Conservation (phyloP, 805 yeast genomes). For the Wickerhamiella azyma region DNA sequence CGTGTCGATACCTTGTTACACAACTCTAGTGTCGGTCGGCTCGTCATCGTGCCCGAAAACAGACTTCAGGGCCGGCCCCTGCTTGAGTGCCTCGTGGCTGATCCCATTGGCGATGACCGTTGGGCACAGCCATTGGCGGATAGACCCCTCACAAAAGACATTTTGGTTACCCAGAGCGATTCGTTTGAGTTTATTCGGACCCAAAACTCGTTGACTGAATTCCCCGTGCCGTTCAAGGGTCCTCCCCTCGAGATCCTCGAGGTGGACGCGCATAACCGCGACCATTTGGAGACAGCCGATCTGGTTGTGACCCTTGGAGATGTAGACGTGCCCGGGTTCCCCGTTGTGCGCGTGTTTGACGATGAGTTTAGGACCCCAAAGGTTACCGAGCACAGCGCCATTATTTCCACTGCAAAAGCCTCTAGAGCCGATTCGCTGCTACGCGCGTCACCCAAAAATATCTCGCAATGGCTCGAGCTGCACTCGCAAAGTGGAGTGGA, state of each 20-base stretch:
- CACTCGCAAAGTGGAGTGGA: constrained; percentile 18
- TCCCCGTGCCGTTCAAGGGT: constrained; percentile 18
- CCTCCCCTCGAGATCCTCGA: constrained; percentile 23
- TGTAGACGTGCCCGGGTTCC: background rate
- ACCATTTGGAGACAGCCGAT: constrained; percentile 13
- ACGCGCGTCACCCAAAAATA: constrained; percentile 20
- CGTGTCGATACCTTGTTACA: constrained; percentile 17
- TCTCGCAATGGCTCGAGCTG: constrained; percentile 16
- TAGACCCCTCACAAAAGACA: constrained; percentile 24
- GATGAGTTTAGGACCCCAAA: background rate
- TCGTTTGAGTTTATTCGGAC: constrained; percentile 22
- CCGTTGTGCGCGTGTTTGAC: constrained; percentile 1
- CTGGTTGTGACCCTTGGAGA: constrained; percentile 14
- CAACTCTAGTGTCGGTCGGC: constrained; percentile 16
- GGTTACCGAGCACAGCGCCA: constrained; percentile 9
- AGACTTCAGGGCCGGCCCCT: constrained; percentile 18
- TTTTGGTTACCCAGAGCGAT: constrained; percentile 20
- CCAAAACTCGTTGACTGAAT: constrained; percentile 24
- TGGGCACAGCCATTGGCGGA: constrained; percentile 22
- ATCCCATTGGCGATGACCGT: constrained; percentile 24
- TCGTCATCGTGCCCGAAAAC: constrained; percentile 18
- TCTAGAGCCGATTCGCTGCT: constrained; percentile 18
- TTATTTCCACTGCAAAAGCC: constrained; percentile 16
- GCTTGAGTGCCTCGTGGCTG: constrained; percentile 23
- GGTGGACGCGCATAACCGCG: constrained; percentile 21